Base-by-base conservation (phyloP, 345 rosid species). In the Eucalyptus polyanthemos region DNA sequence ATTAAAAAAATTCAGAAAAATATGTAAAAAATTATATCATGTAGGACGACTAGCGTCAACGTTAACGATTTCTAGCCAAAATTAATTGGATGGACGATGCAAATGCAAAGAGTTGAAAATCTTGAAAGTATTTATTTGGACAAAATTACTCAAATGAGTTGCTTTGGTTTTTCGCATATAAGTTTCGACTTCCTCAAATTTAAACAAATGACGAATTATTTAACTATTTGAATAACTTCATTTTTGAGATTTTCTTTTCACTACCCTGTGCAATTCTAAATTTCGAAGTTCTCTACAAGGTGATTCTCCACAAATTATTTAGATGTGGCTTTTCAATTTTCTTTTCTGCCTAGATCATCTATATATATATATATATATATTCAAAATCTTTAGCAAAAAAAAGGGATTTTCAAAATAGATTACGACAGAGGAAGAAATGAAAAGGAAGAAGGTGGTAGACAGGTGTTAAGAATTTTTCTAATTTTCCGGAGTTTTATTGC, bases 11-110 rank as follows among this genome's bases (percentile, higher is more conserved):
- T 19, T 56, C 29, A 56, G 62, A 56, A 56, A 56, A 24, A 56
- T 9, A 56, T 56, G 27, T 56, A 56, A 56, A 56, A 56, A 5
- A 16, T 56, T 56, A 56, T 24, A 10, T 0, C 29, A 56, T 3
- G 2, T 10, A 56, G 24, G 13, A 56, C 0, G 3, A 24, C 1
- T 24, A 1, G 3, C 2, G 3, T 9, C 3, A 22, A 24, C 4
- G 29, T 56, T 56, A 56, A 24, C 2, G 4, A 56, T 24, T 56
- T 56, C 2, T 56, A 56, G 1, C 6, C 62, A 56, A 56, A 56
- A 22, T 22, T 56, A 56, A 56, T 11, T 24, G 3, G 13, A 56
- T 56, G 13, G 1, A 24, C 1, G 3, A 6, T 24, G 29, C 62
- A 56, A 22, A 56, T 56, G 13, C 62, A 56, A 56, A 56, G 13